phyloP scores from a whole-genome alignment of 352 stramenopile species.

The Phytophthora rubi region DNA sequence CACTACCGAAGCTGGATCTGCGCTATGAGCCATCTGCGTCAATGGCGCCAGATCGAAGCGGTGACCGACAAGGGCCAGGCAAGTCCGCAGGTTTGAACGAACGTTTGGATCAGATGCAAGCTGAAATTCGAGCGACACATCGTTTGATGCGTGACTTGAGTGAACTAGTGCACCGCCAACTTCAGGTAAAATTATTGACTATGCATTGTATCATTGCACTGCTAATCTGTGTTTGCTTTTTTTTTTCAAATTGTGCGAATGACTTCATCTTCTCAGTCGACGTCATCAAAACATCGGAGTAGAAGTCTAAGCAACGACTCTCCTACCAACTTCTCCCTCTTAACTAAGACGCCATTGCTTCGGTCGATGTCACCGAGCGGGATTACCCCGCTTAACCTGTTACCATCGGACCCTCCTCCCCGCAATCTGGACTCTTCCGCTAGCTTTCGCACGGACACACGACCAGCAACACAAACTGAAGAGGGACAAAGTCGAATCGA shows the following conservation, averaged over 20 bases:
- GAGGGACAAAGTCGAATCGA: constrained; percentile 17
- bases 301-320: constrained; percentile 7
- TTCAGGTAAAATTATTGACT: constrained; percentile 12
- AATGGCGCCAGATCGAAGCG: constrained; percentile 10
- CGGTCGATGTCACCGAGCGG: constrained; percentile 9
- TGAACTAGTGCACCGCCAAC: constrained; percentile 22
- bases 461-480: constrained; percentile 15
- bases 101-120: constrained; percentile 32
- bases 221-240: background rate
- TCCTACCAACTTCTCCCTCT: constrained; percentile 20
- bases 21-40: constrained; percentile 10
- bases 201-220: background rate
- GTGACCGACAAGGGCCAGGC: background rate
- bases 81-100: constrained; percentile 14
- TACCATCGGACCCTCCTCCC: constrained; percentile 21
- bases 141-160: constrained; percentile 33
- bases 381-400: constrained; percentile 12
- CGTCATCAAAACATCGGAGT: background rate
- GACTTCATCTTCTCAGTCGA: background rate
- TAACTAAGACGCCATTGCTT: constrained; percentile 6
- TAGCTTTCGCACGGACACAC: constrained; percentile 26
- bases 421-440: background rate
- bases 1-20: constrained; percentile 1
- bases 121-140: constrained; percentile 29
- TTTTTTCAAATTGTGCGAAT: background rate